phyloP scores from a whole-genome alignment of 257 asterid genomes.

The Solanum paucissectum region DNA sequence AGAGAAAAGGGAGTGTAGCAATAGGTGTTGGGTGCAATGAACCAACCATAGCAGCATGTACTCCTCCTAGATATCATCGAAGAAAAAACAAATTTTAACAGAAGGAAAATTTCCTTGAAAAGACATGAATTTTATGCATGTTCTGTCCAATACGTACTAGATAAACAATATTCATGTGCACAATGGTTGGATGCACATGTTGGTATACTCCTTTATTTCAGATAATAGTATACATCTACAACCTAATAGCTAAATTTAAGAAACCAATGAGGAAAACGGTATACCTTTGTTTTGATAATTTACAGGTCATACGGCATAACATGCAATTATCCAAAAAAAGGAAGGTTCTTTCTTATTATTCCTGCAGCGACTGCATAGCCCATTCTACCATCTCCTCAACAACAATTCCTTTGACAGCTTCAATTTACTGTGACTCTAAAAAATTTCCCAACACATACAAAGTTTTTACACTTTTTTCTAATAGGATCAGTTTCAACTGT shows the following conservation, averaged over 20 bases:
- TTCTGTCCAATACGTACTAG: not conserved
- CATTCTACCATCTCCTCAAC: not conserved
- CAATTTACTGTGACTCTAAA: not conserved
- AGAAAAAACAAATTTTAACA: conserved; percentile 2
- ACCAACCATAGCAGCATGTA: conserved; percentile 99
- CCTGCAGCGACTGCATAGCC: not conserved
- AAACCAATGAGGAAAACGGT: not conserved
- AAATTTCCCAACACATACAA: not conserved
- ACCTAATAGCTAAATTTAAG: not conserved
- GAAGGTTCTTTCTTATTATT: not conserved
- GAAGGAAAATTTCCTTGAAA: not conserved
- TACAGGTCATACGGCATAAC: not conserved
- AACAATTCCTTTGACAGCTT: not conserved
- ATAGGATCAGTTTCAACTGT: not conserved
- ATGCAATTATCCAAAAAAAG: not conserved
- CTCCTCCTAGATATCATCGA: conserved; percentile 62
- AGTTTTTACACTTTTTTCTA: not conserved
- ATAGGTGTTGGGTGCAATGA: conserved; percentile 85
- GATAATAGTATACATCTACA: not conserved
- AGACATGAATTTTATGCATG: not conserved
- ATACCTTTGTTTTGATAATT: not conserved
- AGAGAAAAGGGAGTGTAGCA: conserved; percentile 90
- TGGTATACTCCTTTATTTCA: not conserved
- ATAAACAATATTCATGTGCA: not conserved
- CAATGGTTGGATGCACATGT: not conserved